Base-by-base conservation (phyloP, 1,284 basidiomycete genomes). In the Porodaedalea pini region DNA sequence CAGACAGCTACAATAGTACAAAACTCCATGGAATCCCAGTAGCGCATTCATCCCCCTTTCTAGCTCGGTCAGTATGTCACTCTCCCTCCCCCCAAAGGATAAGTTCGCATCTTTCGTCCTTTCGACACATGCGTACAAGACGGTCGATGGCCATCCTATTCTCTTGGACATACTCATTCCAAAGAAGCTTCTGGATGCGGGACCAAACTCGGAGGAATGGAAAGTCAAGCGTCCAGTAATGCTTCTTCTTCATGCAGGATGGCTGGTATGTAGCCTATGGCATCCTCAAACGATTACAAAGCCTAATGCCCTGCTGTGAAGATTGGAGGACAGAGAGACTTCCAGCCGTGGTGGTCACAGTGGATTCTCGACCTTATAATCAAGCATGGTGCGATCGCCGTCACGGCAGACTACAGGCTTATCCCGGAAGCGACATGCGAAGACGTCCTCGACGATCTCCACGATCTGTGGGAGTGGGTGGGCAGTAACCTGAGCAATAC, bases 81-180 rank as follows among this genome's bases (percentile, higher is more conserved):
- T 43, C 27, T 25, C 55, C n/a, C 37, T 43, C 27, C 25, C 55
- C n/a, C 37, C 21, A 21, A 21, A 13, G 15, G 51, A 58, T 37
- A 59, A 45, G 40, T 51, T 55, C 23, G 43, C 36, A 7, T 47
- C 37, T 10, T 60, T 60, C 27, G 23, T 21, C 8, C 23, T 56
- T 15, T 52, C 54, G 13, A 60, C 54, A 3, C 43, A 60, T 53
- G 31, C 41, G 21, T 60, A 56, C 32, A 60, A 60, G 41, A 34
- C 21, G 4, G 54, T 56, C 32, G 54, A 60, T 17, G 58, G 23
- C 1, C 54, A 60, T 27, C 49, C 48, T n/a, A 60, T 60, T 17
- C 49, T 56, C 25, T 36, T 53, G 1, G 58, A 60, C 27, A 43
- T 60, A 15, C 19, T 56, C 7, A 31, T 60, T 27, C 58, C 58